A percentile compares a stretch with the other conserved stretches of the same genome.
These are phyloP conservation scores for Fraxinus angustifolia DNA, from an alignment of 305 asterid species.

Conservation along the genomic window DNA sequence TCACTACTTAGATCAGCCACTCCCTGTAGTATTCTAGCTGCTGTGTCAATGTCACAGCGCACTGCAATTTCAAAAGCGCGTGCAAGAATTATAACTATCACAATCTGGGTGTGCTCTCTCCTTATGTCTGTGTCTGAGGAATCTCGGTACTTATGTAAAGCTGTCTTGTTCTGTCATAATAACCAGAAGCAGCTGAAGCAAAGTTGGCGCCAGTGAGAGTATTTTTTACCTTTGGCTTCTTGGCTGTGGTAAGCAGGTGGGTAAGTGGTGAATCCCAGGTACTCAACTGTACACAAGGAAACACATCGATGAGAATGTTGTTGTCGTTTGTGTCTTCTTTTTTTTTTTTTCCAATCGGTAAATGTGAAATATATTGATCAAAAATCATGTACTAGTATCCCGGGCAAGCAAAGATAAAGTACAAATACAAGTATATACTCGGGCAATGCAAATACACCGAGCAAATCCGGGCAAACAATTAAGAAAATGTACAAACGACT, in stretches of 20 bases:
- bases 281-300: constrained; percentile 50
- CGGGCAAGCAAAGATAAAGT: too few relatives aligned
- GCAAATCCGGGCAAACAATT: too few relatives aligned
- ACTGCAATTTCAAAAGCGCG: constrained; percentile 39
- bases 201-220: constrained; percentile 65
- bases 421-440: too few relatives aligned
- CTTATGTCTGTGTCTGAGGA: not conserved
- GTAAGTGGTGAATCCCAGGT: constrained; percentile 65
- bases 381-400: too few relatives aligned
- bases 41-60: constrained; percentile 53
- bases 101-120: not conserved
- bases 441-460: too few relatives aligned
- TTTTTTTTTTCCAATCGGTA: not conserved
- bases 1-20: constrained; percentile 69
- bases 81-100: not conserved
- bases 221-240: constrained; percentile 47
- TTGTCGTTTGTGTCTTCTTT: too few relatives aligned
- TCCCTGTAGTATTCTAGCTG: constrained; percentile 59
- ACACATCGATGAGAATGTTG: not conserved
- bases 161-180: constrained; percentile 58
- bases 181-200: constrained; percentile 88
- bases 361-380: too few relatives aligned
- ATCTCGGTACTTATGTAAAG: constrained; percentile 39
- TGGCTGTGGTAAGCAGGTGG: constrained; percentile 73
- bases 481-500: too few relatives aligned